A percentile compares a stretch with the other conserved stretches of the same genome.
Evolutionary conservation across 345 rosid genomes (phyloP).

Genomic region (Arabidopsis arenosa): DNA sequence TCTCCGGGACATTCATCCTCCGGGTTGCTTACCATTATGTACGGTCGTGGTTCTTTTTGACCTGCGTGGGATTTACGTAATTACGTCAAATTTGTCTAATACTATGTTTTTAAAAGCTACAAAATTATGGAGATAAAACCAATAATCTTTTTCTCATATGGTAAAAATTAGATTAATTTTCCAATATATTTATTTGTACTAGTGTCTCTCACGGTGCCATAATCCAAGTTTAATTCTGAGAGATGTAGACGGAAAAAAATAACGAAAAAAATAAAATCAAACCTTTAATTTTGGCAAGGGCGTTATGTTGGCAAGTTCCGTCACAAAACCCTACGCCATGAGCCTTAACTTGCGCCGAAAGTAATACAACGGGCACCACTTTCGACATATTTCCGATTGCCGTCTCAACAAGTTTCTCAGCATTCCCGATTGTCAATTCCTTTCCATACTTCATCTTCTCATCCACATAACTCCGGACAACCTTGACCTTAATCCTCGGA

Average conservation of each 20-base stretch:
- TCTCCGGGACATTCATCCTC: constrained; percentile 65
- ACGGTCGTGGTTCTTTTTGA: constrained; percentile 42
- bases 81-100: background rate
- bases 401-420: constrained; percentile 41
- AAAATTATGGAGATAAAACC: background rate
- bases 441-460: constrained; percentile 51
- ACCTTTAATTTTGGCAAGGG: constrained; percentile 33
- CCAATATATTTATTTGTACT: too few species aligned
- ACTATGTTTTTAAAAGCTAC: too few species aligned
- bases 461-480: constrained; percentile 48
- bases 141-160: background rate
- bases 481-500: constrained; percentile 46
- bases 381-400: constrained; percentile 45
- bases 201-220: too few species aligned
- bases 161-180: too few species aligned
- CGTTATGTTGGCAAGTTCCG: constrained; percentile 57
- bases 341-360: constrained; percentile 51
- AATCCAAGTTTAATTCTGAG: too few species aligned
- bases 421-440: constrained; percentile 43
- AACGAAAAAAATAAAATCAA: background rate
- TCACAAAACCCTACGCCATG: constrained; percentile 53
- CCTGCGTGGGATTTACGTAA: constrained; percentile 28
- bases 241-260: too few species aligned
- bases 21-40: constrained; percentile 66
- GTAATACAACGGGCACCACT: constrained; percentile 53